A percentile compares a stretch with the other conserved stretches of the same genome.
phyloP scores from a whole-genome alignment of 2,329 filamentous ascomycete species.

The Monosporascus cannonballus region DNA sequence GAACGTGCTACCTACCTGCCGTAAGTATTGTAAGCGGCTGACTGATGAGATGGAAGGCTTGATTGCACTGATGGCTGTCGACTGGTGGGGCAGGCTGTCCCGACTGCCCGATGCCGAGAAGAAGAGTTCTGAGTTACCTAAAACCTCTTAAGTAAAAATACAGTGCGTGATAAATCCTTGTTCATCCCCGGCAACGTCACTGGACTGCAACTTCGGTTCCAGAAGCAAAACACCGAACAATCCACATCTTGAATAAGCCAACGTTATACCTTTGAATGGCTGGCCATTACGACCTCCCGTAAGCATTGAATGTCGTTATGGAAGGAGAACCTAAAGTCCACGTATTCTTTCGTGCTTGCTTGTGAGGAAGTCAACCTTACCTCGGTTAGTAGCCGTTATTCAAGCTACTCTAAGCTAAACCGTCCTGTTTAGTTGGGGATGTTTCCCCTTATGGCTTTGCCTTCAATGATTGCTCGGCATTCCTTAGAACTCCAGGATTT shows the following conservation, averaged over 20 bases:
- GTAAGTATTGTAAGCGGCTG: not conserved
- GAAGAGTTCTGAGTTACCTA: too few species aligned
- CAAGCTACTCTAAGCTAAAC: constrained; percentile 3
- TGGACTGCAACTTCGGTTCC: too few species aligned
- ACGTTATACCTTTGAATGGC: not conserved
- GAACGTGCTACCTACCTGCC: not conserved
- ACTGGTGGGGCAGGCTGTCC: too few species aligned
- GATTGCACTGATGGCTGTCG: too few species aligned
- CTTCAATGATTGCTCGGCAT: constrained; percentile 1
- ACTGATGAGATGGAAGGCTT: not conserved
- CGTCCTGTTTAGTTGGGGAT: not conserved
- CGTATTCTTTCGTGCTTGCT: not conserved
- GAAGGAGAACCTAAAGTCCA: constrained; percentile 2
- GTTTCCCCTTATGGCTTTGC: not conserved
- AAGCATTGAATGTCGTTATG: constrained; percentile 3
- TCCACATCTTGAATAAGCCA: too few species aligned
- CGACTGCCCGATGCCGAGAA: too few species aligned
- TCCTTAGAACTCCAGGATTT: constrained; percentile 2
- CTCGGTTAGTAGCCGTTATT: not conserved
- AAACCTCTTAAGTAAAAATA: too few species aligned
- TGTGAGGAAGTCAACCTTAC: not conserved
- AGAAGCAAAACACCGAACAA: too few species aligned
- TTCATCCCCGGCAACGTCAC: too few species aligned
- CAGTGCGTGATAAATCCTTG: too few species aligned
- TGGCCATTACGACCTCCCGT: constrained; percentile 2